Evolutionary conservation across 192 early-diverging fungal species (phyloP), one percentile per base, ranked within the genome.

Genomic region (Diversispora epigaea): DNA sequence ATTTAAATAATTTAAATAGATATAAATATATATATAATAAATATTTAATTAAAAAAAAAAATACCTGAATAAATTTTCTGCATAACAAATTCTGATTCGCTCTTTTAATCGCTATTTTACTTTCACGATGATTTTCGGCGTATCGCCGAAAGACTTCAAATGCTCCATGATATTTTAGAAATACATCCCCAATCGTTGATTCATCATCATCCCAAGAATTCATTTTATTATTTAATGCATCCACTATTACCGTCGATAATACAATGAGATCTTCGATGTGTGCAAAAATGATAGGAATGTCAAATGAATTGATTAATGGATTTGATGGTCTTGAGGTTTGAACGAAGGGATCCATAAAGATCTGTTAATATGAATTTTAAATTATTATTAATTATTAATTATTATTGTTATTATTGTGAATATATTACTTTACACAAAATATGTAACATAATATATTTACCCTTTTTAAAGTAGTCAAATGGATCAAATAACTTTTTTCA

Each of bases 291-390:
- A 74, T 63, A 39, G 54, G 49, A 15, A 84, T 75, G 61, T 84
- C 81, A 50, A 55, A 61, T 6, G 77, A 55, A 22, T 76, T 84
- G 8, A 82, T 58, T 46, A 76, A 52, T 40, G 80, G 82, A n/a
- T 65, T 50, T 17, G 65, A 56, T 40, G 56, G 58, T 21, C 72
- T n/a, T 6, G 79, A 73, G 4, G 80, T 78, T 41, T 80, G 47
- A 2, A 76, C 39, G 14, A 80, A 69, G 40, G 83, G 83, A 71
- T 84, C 77, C 77, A 84, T 84, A 43, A 84, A 80, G 40, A 69
- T 63, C 83, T 84, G 60, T 12, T 0, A 39, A 41, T 32, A 2
- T 32, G 25, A 60, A 41, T 22, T 25, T 22, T 62, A 22, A n/a
- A 17, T 47, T 8, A 32, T 9, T n/a, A 11, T 15, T 43, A 52